Evolutionary conservation across 768 basidiomycete species (phyloP), one percentile per base, ranked within the genome.

Genomic region (Phanerochaete sordida): DNA sequence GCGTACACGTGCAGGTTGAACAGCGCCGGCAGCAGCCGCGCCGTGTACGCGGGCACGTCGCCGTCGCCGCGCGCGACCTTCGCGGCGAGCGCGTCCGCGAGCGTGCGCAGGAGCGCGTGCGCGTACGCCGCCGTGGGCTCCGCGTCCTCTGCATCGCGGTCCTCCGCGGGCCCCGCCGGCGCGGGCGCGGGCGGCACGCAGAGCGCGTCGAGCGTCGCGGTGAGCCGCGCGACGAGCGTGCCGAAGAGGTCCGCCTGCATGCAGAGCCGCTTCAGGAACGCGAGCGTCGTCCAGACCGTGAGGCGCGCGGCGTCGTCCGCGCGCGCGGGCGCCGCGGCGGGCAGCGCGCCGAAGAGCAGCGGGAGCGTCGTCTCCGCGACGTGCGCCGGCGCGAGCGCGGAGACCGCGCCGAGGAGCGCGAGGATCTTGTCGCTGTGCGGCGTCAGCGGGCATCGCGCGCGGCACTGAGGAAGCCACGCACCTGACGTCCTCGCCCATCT

Each of bases 41-140:
- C 91, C 35, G 88, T 79, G 67, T 94, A 93, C 72, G 90, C 93
- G 0, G 82, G 73, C 19, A 98, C 79, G 68, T 98, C 97, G 0
- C 74, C 68, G 69, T 96, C 67, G 1, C 69, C 70, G n/a, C 53
- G 57, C 2, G 70, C 68, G 7, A 79, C 74, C 70, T 90, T 90
- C 19, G 62, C 65, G 11, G 73, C 66, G 16, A 98, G 71, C 0
- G 88, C 85, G 44, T 84, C 81, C 1, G 80, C 77, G 7, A 98
- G 73, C 0, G 89, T 84, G 51, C 81, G 77, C 51, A 98, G 79
- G 31, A 98, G 79, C 30, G 94, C 85, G 73, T 94, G 92, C 1
- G 85, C 87, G 69, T 96, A 98, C 12, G 93, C 90, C 0, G 91
- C 85, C n/a, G 72, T 75, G 13, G 85, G 81, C 69, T 95, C 90